These are phyloP conservation scores for Amesomyces nigricolor DNA, from an alignment of 2,329 filamentous ascomycete species.

Conservation along the genomic window DNA sequence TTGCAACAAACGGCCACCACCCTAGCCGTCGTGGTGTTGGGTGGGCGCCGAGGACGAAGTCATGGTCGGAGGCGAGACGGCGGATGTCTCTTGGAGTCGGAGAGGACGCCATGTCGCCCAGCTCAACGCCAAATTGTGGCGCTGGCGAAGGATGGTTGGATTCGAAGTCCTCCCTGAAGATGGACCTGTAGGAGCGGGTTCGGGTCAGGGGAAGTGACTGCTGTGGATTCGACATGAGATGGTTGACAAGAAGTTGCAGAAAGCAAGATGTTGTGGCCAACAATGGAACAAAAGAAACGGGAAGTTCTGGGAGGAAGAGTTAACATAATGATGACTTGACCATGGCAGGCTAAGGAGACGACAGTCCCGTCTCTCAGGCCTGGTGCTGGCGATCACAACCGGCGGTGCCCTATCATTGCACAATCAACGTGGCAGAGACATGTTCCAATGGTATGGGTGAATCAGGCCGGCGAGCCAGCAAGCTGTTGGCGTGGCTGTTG, in stretches of 20 bases:
- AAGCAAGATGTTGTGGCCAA: no score
- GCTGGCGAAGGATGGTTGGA: conserved; percentile 7
- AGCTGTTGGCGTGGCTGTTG: conserved; percentile 1
- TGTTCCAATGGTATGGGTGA: background rate
- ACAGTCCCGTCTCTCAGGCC: background rate
- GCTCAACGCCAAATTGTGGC: conserved; percentile 3
- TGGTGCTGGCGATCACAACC: background rate
- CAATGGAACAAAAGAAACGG: background rate
- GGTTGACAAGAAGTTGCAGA: background rate
- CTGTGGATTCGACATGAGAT: conserved; percentile 11
- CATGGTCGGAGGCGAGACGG: conserved; percentile 24
- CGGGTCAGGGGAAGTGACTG: conserved; percentile 12
- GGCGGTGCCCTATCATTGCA: background rate
- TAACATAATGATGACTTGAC: background rate
- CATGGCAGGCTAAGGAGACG: background rate
- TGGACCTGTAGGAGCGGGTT: conserved; percentile 20
- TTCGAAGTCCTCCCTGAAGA: conserved; percentile 25
- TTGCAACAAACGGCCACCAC: conserved; percentile 20
- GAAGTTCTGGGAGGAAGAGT: background rate
- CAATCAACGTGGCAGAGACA: conserved; percentile 9
- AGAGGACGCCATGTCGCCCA: conserved; percentile 15
- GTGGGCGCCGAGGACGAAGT: conserved; percentile 20
- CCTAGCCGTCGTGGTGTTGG: conserved; percentile 18
- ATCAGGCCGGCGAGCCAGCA: background rate
- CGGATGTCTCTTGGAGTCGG: conserved; percentile 22